These are phyloP conservation scores for Leptomonas pyrrhocoris DNA, from an alignment of 208 protist genomes.

Conservation along the genomic window DNA sequence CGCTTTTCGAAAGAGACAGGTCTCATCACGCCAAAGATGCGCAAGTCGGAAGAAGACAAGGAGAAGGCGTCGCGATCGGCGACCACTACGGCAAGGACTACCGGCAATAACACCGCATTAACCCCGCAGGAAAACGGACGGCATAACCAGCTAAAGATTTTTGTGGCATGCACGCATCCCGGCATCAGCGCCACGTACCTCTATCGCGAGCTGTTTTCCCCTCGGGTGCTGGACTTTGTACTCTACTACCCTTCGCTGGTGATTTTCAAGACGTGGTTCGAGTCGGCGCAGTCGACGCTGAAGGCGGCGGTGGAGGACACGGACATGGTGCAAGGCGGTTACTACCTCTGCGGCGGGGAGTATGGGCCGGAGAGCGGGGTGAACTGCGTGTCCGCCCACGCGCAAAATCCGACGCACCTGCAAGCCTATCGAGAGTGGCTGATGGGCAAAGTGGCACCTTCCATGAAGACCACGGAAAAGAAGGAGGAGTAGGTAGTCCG, in stretches of 20 bases:
- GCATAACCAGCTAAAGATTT: constrained; percentile 50
- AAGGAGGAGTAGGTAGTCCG: not conserved
- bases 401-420: constrained; percentile 33
- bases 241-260: constrained; percentile 86
- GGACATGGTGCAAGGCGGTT: constrained; percentile 71
- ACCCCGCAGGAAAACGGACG: constrained; percentile 1
- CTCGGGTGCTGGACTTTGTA: constrained; percentile 66
- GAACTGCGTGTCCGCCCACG: constrained; percentile 69
- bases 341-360: constrained; percentile 82
- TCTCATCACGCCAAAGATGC: not conserved
- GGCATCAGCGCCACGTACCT: constrained; percentile 80
- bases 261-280: constrained; percentile 82
- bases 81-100: not conserved
- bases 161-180: constrained; percentile 79
- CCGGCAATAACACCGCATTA: not conserved
- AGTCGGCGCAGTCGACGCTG: constrained; percentile 76
- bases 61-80: not conserved
- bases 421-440: constrained; percentile 60
- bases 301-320: constrained; percentile 55
- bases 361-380: constrained; percentile 64
- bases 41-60: not conserved
- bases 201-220: constrained; percentile 82
- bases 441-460: constrained; percentile 36
- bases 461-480: constrained; percentile 4
- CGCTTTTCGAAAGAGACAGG: constrained; percentile 34